Evolutionary conservation across 2,329 filamentous ascomycete species (phyloP).

Genomic region (Trichoderma citrinoviride): DNA sequence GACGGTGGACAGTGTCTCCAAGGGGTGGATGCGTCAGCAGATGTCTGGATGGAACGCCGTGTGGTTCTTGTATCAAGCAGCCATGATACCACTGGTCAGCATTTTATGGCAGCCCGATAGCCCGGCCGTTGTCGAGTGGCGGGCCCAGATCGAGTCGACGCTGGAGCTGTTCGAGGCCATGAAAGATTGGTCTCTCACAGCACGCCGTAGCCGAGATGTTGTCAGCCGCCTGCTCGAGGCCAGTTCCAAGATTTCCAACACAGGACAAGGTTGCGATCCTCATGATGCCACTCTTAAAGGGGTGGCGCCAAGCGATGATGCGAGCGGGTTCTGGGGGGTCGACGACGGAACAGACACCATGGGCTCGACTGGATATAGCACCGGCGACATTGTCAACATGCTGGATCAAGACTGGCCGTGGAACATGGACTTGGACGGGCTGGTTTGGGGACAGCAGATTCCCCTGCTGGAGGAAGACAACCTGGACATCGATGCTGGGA

Average conservation of each 20-base stretch:
- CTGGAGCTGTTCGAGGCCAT: slow-evolving; percentile 61
- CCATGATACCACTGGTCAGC: slow-evolving; percentile 73
- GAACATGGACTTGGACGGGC: slow-evolving; percentile 12
- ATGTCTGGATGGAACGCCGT: slow-evolving; percentile 80
- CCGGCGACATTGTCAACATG: slow-evolving; percentile 11
- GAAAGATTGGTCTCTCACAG: slow-evolving; percentile 63
- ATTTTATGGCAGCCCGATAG: slow-evolving; percentile 65
- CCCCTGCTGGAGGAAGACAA: slow-evolving; percentile 6
- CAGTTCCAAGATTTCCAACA: slow-evolving; percentile 34
- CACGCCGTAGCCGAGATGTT: slow-evolving; percentile 60
- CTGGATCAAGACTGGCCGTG: slow-evolving; percentile 16
- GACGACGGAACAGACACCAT: neutral
- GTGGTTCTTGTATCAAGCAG: slow-evolving; percentile 78
- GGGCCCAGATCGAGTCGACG: slow-evolving; percentile 56
- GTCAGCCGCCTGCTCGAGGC: slow-evolving; percentile 64
- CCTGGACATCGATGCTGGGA: neutral
- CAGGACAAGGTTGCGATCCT: neutral
- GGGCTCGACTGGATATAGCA: neutral
- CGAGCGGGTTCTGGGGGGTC: slow-evolving; percentile 1
- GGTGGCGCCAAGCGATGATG: neutral
- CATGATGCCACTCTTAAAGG: neutral
- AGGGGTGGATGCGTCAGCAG: slow-evolving; percentile 68
- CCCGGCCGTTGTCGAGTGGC: slow-evolving; percentile 50
- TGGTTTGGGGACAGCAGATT: slow-evolving; percentile 12
- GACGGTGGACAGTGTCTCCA: slow-evolving; percentile 69